Percentiles rank a stretch among this genome's conserved stretches.
Conservation (phyloP, 352 stramenopile species). For the Pilasporangium apinafurcum region DNA sequence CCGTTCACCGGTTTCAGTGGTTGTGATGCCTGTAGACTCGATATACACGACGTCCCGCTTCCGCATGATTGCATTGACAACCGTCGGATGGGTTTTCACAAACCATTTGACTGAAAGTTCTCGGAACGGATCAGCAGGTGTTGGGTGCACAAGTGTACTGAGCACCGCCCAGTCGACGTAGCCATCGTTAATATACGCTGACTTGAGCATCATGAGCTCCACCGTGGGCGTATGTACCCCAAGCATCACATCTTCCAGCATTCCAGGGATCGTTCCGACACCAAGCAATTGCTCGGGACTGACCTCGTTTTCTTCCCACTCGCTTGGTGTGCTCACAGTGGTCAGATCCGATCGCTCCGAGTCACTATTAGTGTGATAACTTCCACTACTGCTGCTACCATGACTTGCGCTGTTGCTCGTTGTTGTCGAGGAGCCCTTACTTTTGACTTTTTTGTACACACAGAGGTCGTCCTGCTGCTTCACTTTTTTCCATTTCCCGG, state of each 20-base stretch:
- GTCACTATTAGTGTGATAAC: too few species aligned
- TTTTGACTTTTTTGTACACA: conserved; percentile 4
- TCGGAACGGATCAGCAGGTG: conserved; percentile 33
- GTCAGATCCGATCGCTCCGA: too few species aligned
- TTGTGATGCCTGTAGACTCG: conserved; percentile 38
- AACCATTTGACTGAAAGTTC: conserved; percentile 46
- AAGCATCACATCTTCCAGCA: conserved; percentile 11
- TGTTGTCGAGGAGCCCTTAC: too few species aligned
- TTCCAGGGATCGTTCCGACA: conserved; percentile 8
- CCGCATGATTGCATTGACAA: conserved; percentile 37
- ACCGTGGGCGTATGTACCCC: conserved; percentile 13
- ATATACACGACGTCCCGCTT: conserved; percentile 60
- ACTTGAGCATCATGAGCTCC: conserved; percentile 45
- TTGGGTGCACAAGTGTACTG: conserved; percentile 23
- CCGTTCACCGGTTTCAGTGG: conserved; percentile 26
- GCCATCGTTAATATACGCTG: conserved; percentile 44
- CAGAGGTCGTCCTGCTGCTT: conserved; percentile 3
- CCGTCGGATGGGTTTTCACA: conserved; percentile 32
- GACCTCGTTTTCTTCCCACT: too few species aligned
- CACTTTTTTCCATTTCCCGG: not conserved
- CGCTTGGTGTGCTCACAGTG: too few species aligned
- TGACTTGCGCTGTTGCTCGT: too few species aligned
- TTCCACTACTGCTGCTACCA: too few species aligned
- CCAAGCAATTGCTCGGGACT: too few species aligned
- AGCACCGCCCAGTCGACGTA: conserved; percentile 43